Evolutionary conservation across 352 stramenopile species (phyloP), one percentile per base, ranked within the genome.

Genomic region (Globisporangium lucens): DNA sequence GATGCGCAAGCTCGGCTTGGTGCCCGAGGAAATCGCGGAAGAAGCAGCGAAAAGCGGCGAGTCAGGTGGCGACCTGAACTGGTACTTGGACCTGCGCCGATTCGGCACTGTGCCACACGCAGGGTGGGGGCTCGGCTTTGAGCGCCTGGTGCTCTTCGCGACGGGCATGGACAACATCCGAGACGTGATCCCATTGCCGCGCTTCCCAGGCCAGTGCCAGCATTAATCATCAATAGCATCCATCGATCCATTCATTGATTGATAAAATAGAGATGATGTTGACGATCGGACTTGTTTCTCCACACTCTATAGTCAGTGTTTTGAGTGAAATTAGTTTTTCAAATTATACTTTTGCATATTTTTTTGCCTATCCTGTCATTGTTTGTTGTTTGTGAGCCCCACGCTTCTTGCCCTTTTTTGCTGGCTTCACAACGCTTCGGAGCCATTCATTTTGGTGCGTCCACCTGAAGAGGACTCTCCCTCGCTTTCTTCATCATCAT

Each of bases 91-190:
- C 73, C 80, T 99, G 36, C 89, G 98, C 41, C 89, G 97, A 30
- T 99, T 97, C 76, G 97, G 97, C 36, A 97, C 94, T 3, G 97
- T 99, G 38, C 97, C 97, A 30, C 98, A 99, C 76, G 87, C 95
- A 41, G 97, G 97, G 51, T 99, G 98, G 82, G 98, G 97, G 5
- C 87, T 99, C 55, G 98, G 98, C 36, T 99, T 99, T 70, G 97
- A 99, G 80, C 87, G 97, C 30, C 85, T 99, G 15, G 95, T 99
- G 33, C 96, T 97, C 22, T 99, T 99, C 70, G 89, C 98, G 12
- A 99, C 94, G 33, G 96, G 97, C 22, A 97, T 99, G 75, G 97
- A 99, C 66, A 99, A 99, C 79, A 99, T 99, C 73, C 89, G 97
- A 49, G 97, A 99, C 69, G 96, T 97, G 3, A 99, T 99, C 75